Evolutionary conservation across 352 stramenopile genomes (phyloP).

Genomic region (Phytophthora cryptogea): DNA sequence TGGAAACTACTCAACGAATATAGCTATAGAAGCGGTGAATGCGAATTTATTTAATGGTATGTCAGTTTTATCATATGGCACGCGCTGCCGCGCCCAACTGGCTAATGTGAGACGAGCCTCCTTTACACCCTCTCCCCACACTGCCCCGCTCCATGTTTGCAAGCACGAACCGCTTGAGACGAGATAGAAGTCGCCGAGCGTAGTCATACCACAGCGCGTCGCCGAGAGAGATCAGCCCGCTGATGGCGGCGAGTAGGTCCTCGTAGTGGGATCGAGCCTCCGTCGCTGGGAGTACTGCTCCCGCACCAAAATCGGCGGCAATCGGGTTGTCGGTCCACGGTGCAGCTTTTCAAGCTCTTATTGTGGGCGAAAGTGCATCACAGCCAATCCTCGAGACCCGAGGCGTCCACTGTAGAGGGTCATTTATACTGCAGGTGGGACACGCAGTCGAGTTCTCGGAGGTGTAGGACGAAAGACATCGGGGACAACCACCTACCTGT

Average conservation of each 20-base stretch:
- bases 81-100: too few relatives aligned
- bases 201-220: slow-evolving; percentile 14
- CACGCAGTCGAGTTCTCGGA: slow-evolving; percentile 4
- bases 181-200: not conserved
- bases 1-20: too few relatives aligned
- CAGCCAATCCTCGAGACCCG: slow-evolving; percentile 1
- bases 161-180: not conserved
- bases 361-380: slow-evolving; percentile 13
- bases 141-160: slow-evolving; percentile 3
- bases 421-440: slow-evolving; percentile 1
- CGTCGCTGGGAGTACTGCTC: not conserved
- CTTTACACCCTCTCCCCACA: too few relatives aligned
- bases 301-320: not conserved
- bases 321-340: slow-evolving; percentile 2
- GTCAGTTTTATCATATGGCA: too few relatives aligned
- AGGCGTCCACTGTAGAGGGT: slow-evolving; percentile 4
- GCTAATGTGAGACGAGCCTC: too few relatives aligned
- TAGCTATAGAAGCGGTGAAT: too few relatives aligned
- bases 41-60: too few relatives aligned
- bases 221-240: slow-evolving; percentile 1
- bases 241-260: not conserved
- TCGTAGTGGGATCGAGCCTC: not conserved
- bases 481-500: slow-evolving; percentile 10
- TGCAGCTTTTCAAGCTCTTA: slow-evolving; percentile 1
- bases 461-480: slow-evolving; percentile 12